A percentile compares a stretch with the other conserved stretches of the same genome.
phyloP scores from a whole-genome alignment of 495 filamentous ascomycete species.

The Geopyxis carbonaria region DNA sequence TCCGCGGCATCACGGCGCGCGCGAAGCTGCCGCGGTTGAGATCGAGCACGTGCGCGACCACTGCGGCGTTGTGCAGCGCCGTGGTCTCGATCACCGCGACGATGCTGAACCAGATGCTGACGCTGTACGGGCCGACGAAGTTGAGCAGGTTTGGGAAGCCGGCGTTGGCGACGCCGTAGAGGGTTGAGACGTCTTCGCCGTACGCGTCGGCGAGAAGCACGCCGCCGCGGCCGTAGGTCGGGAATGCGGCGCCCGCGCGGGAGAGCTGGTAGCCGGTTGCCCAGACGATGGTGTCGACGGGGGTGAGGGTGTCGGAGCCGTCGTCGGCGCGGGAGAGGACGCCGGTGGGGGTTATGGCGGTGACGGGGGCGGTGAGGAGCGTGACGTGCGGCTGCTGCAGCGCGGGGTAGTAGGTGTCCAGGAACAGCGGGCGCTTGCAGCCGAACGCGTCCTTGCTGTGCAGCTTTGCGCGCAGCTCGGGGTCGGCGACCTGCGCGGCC shows the following conservation, averaged over 20 bases:
- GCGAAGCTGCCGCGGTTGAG: neutral
- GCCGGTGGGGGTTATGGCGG: conserved; percentile 21
- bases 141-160: neutral
- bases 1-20: neutral
- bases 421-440: conserved; percentile 28
- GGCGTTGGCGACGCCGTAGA: neutral
- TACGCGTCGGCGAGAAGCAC: neutral
- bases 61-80: neutral
- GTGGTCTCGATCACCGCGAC: neutral
- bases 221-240: neutral
- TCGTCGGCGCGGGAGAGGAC: conserved; percentile 38
- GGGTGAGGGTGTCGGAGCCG: conserved; percentile 50
- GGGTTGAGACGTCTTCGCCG: neutral
- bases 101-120: neutral
- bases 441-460: no score
- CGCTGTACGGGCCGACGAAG: neutral
- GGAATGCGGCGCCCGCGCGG: neutral
- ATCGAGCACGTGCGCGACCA: neutral
- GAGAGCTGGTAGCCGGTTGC: neutral
- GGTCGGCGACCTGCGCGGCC: no score
- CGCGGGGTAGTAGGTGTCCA: neutral
- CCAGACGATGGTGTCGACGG: conserved; percentile 35
- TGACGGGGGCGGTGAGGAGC: conserved; percentile 12
- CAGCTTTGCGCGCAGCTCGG: no score
- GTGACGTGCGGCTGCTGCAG: conserved; percentile 35